Percentiles rank a stretch among this genome's conserved stretches.
Conservation (phyloP, 306 rosid species). For the Citrullus colocynthis region DNA sequence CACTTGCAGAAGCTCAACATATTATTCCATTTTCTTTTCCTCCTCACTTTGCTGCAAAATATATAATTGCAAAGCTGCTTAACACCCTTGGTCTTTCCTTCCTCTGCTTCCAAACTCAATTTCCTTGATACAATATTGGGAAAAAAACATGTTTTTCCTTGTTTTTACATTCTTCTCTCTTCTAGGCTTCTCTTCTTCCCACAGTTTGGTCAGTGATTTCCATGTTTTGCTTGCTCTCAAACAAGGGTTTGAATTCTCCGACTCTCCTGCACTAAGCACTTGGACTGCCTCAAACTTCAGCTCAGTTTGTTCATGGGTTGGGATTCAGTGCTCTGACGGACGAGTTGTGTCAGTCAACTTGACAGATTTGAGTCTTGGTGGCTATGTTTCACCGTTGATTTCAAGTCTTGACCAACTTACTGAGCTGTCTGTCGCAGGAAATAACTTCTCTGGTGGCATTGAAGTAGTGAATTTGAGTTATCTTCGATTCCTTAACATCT, state of each 20-base stretch:
- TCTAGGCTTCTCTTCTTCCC: conserved; percentile 35
- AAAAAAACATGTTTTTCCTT: conserved; percentile 35
- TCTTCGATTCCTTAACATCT: conserved; percentile 61
- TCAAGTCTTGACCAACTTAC: conserved; percentile 48
- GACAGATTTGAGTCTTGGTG: conserved; percentile 41
- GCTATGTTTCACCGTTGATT: conserved; percentile 49
- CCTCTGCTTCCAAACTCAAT: conserved; percentile 37
- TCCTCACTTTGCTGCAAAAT: conserved; percentile 25
- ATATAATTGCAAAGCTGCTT: conserved; percentile 24
- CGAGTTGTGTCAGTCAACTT: conserved; percentile 56
- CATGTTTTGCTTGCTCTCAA: conserved; percentile 43
- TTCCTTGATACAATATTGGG: conserved; percentile 21
- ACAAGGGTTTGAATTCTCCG: conserved; percentile 45
- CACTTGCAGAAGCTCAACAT: conserved; percentile 44
- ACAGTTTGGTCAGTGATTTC: conserved; percentile 50
- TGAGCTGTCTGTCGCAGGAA: conserved; percentile 57
- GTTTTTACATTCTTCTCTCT: conserved; percentile 40
- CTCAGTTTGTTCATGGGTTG: conserved; percentile 64
- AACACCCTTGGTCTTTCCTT: conserved; percentile 33
- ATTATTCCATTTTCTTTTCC: conserved; percentile 41
- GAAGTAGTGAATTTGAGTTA: conserved; percentile 31
- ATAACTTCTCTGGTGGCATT: conserved; percentile 58
- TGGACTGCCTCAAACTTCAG: conserved; percentile 39
- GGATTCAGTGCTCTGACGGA: conserved; percentile 43
- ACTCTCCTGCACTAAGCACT: conserved; percentile 32